Evolutionary conservation across 2,329 filamentous ascomycete species (phyloP).

Genomic region (Fusarium austroafricanum): DNA sequence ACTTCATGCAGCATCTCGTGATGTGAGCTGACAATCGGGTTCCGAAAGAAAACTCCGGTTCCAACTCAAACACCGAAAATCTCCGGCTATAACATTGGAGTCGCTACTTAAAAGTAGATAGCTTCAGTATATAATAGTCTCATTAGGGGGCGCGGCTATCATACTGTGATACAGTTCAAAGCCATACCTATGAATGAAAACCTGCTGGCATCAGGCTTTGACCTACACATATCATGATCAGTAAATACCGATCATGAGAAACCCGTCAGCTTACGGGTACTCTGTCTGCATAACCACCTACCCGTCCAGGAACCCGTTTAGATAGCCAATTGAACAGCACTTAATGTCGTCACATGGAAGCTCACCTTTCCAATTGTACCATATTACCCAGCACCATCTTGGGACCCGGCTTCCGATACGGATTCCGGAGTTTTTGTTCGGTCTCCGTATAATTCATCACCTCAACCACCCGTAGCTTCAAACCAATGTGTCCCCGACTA

Average conservation of each 20-base stretch:
- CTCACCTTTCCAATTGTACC: not conserved
- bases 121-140: not conserved
- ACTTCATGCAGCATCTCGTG: not conserved
- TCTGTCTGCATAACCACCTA: not conserved
- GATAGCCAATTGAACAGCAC: not conserved
- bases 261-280: not conserved
- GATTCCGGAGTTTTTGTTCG: constrained; percentile 29
- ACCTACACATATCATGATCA: not conserved
- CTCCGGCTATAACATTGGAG: not conserved
- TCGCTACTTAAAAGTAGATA: not conserved
- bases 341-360: not conserved
- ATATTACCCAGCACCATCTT: not conserved
- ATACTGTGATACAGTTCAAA: not conserved
- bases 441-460: constrained; percentile 29
- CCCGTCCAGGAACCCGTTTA: not conserved
- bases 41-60: constrained; percentile 20
- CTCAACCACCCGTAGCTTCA: constrained; percentile 26
- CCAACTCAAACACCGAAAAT: not conserved
- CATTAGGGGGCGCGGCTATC: too few species aligned
- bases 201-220: not conserved
- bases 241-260: not conserved
- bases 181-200: not conserved
- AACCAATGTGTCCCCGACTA: constrained; percentile 8
- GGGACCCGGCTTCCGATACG: constrained; percentile 36
- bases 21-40: constrained; percentile 24